Evolutionary conservation across 345 rosid species (phyloP).

Genomic region (Tarenaya hassleriana): DNA sequence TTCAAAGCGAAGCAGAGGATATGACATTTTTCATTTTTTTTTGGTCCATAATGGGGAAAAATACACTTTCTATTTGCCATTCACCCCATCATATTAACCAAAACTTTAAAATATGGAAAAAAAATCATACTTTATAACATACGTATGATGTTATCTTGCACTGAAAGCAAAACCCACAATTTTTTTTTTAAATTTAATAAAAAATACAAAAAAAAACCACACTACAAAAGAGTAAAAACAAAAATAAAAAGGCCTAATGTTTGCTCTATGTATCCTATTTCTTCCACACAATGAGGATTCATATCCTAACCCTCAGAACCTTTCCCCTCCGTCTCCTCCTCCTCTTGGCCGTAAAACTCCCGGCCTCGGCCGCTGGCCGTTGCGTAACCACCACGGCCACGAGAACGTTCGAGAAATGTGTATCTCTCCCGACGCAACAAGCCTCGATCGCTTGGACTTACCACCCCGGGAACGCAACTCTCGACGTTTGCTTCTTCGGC

Average conservation of each 20-base stretch:
- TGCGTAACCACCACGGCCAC: constrained; percentile 54
- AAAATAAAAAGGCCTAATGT: background rate
- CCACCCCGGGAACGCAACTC: constrained; percentile 64
- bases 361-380: constrained; percentile 32
- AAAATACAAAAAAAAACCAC: background rate
- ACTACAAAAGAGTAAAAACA: background rate
- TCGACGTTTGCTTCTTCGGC: constrained; percentile 85
- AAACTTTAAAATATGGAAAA: no score
- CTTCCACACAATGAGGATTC: background rate
- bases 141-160: background rate
- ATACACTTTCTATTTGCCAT: no score
- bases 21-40: no score
- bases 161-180: background rate
- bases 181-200: background rate
- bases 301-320: background rate
- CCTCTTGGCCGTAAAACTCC: constrained; percentile 25
- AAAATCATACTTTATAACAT: no score
- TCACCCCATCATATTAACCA: no score
- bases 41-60: no score
- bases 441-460: constrained; percentile 94
- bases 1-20: no score
- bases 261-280: background rate
- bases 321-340: constrained; percentile 29
- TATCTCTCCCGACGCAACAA: constrained; percentile 81
- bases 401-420: constrained; percentile 65